phyloP scores from a whole-genome alignment of 225 moss, liverwort and hornwort genomes.

The Physcomitrellopsis africana region DNA sequence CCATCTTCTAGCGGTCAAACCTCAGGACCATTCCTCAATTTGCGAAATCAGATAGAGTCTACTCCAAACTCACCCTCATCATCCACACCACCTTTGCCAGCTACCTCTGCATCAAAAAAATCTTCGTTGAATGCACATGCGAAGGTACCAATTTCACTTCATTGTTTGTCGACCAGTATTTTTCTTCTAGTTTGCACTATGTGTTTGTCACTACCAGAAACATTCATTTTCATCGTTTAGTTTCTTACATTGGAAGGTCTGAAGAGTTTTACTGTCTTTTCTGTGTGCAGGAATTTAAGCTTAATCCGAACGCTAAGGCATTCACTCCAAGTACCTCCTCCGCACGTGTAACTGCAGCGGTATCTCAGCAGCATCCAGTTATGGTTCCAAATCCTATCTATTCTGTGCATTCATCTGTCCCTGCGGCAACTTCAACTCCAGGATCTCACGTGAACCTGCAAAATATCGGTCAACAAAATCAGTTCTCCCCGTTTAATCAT shows the following conservation, averaged over 20 bases:
- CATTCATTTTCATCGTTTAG: background rate
- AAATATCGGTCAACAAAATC: conserved; percentile 65
- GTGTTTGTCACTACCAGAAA: too few species aligned
- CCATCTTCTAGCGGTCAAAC: conserved; percentile 27
- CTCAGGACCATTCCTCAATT: conserved; percentile 24
- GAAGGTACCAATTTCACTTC: conserved; percentile 45
- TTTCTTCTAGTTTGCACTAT: too few species aligned
- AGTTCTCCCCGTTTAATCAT: conserved; percentile 63
- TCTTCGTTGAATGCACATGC: conserved; percentile 70
- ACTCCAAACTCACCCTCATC: conserved; percentile 51
- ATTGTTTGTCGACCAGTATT: too few species aligned
- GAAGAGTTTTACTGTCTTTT: background rate
- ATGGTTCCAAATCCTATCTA: conserved; percentile 59
- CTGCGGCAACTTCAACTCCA: conserved; percentile 57
- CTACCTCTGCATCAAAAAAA: conserved; percentile 62
- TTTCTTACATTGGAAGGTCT: background rate
- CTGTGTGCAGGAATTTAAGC: conserved; percentile 78
- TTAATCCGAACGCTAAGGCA: conserved; percentile 88
- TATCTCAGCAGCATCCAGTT: conserved; percentile 18
- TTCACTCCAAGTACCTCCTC: conserved; percentile 82
- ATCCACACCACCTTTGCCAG: conserved; percentile 62
- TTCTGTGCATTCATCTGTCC: conserved; percentile 54
- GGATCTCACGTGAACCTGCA: conserved; percentile 58
- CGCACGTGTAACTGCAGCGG: conserved; percentile 51
- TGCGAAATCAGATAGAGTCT: conserved; percentile 29